Base-by-base conservation (phyloP, 1,139 yeast species). In the Suhomyces anneliseae region DNA sequence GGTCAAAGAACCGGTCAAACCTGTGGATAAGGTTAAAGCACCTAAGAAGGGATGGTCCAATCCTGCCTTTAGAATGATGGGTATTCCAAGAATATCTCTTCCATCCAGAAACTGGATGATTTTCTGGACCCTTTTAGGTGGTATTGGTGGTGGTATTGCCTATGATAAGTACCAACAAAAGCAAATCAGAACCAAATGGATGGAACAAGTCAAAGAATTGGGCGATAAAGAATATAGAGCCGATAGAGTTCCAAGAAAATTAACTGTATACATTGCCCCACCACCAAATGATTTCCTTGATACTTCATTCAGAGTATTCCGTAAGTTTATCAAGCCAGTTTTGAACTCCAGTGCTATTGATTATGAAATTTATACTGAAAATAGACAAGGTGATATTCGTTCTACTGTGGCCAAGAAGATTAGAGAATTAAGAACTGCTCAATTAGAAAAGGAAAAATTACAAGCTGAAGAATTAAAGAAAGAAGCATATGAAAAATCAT, bases 61-160 rank as follows among this genome's bases (percentile, higher is more conserved):
- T 61, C 97, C 97, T 2, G 97, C 97, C 0, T 79, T 93, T 45
- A 71, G 82, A 56, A 89, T 89, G 61, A 81, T 93, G 89, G 99
- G 99, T 1, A 79, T 93, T 41, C 89, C 90, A 4, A 69, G 84
- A 27, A 59, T 90, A 32, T 79, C 86, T 35, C 68, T 95, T 19
- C 99, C 99, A 0, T 85, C 96, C 1, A 76, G 97, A 53, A 93
- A 92, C 70, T 92, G 98, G 99, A 68, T 82, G 74, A 88, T 90
- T 38, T 93, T 95, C 65, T 87, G 96, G 90, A 64, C 85, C 0
- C 82, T 87, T 8, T 64, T 87, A 2, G 82, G 85, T 0, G 69
- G 79, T 1, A 67, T 87, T 34, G 78, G 87, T 2, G 93, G 96
- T 11, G 87, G 90, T 12, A 76, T 85, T 33, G 79, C 79, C 11